Conservation (phyloP, 2,329 filamentous ascomycete genomes). For the Fusarium multiceps region DNA sequence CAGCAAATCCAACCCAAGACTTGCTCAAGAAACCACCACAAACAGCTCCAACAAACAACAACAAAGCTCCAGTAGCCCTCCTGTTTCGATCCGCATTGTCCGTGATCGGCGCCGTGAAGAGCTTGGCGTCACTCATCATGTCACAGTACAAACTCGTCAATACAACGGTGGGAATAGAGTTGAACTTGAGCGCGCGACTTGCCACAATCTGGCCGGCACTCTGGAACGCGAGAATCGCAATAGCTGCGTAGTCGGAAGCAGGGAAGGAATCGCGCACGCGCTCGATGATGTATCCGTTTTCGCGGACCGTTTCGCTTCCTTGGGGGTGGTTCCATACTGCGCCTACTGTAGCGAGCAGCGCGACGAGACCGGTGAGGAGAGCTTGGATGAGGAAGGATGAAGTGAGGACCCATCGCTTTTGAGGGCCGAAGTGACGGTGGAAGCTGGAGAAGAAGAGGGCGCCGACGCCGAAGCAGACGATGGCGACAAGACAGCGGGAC, state of each 20-base stretch:
- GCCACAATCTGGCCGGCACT: constrained; percentile 45
- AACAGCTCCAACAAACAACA: constrained; percentile 41
- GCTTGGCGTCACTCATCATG: constrained; percentile 44
- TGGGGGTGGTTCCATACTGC: constrained; percentile 39
- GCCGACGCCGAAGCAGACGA: constrained; percentile 40
- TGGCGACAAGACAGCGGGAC: constrained; percentile 47
- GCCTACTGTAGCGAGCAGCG: constrained; percentile 41
- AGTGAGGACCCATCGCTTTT: constrained; percentile 45
- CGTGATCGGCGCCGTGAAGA: constrained; percentile 41
- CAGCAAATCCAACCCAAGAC: constrained; percentile 44
- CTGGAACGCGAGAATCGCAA: constrained; percentile 43
- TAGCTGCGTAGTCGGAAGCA: constrained; percentile 40
- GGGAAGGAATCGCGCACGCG: constrained; percentile 40
- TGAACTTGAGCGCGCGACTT: constrained; percentile 44
- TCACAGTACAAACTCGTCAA: constrained; percentile 46
- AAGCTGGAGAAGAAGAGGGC: constrained; percentile 46
- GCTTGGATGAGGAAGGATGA: constrained; percentile 40
- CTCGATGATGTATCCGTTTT: constrained; percentile 39
- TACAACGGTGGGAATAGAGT: constrained; percentile 44
- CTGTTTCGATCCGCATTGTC: constrained; percentile 44
- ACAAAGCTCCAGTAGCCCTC: constrained; percentile 33
- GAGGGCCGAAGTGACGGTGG: constrained; percentile 43
- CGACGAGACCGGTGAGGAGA: constrained; percentile 41
- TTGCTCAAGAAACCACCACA: constrained; percentile 44
- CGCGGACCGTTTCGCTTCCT: constrained; percentile 22